phyloP scores from a whole-genome alignment of 129 eudicot species.

The Flaveria brownii region DNA sequence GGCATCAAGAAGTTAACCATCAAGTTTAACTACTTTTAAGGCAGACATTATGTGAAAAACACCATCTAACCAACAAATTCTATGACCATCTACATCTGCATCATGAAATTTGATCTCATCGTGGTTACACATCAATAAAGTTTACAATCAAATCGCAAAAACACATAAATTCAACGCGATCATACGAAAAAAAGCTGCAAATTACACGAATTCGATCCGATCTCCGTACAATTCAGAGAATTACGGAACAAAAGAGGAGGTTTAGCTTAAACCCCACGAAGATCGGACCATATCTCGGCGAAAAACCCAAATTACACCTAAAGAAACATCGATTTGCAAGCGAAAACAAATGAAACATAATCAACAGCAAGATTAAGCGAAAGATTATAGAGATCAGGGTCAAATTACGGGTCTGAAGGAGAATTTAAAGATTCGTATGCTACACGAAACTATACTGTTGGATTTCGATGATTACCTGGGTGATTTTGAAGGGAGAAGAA shows the following conservation, averaged over 20 bases:
- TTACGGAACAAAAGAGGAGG: constrained; percentile 11
- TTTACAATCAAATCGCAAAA: constrained; percentile 5
- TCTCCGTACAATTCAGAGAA: constrained; percentile 22
- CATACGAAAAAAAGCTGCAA: constrained; percentile 11
- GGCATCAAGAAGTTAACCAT: background rate
- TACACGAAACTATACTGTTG: constrained; percentile 31
- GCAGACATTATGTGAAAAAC: too few relatives aligned
- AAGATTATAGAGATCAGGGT: constrained; percentile 16
- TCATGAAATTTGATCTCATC: background rate
- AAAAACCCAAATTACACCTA: constrained; percentile 8
- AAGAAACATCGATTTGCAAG: constrained; percentile 20
- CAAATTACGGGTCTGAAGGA: constrained; percentile 28
- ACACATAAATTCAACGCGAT: constrained; percentile 21
- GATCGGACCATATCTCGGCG: constrained; percentile 34
- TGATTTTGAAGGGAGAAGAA: background rate
- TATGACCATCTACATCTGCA: background rate
- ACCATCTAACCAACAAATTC: constrained; percentile 22
- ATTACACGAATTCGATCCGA: constrained; percentile 34
- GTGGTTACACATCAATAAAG: background rate
- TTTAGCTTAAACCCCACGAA: constrained; percentile 32
- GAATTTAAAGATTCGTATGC: constrained; percentile 19
- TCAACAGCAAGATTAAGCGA: background rate
- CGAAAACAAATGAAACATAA: background rate
- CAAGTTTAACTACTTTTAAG: background rate
- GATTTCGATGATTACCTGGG: constrained; percentile 10